phyloP scores from a whole-genome alignment of 2,329 filamentous ascomycete species.

The Nemania sp. region DNA sequence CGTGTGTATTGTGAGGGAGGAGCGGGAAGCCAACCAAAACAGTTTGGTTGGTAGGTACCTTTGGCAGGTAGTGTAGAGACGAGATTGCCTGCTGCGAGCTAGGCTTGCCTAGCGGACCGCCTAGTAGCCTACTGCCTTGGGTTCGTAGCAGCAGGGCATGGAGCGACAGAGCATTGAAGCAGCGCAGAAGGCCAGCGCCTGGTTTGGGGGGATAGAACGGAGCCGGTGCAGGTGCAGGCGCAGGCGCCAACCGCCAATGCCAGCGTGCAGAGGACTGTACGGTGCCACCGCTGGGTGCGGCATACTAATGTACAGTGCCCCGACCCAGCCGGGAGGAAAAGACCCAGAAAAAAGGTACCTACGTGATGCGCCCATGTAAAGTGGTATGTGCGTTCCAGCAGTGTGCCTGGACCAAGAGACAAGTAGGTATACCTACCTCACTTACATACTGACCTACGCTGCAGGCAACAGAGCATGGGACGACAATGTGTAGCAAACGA shows the following conservation, averaged over 20 bases:
- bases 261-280: conserved; percentile 6
- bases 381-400: conserved; percentile 20
- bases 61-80: no score
- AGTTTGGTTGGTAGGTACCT: conserved; percentile 17
- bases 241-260: conserved; percentile 3
- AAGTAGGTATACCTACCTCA: conserved; percentile 20
- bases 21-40: conserved; percentile 37
- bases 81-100: conserved; percentile 23
- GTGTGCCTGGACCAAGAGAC: conserved; percentile 14
- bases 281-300: background rate
- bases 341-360: conserved; percentile 8
- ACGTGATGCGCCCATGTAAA: conserved; percentile 18
- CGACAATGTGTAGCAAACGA: conserved; percentile 7
- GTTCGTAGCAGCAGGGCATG: conserved; percentile 3
- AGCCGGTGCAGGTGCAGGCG: conserved; percentile 12
- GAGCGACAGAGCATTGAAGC: conserved; percentile 6
- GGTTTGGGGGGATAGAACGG: conserved; percentile 15
- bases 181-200: conserved; percentile 12
- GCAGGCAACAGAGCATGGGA: background rate
- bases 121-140: conserved; percentile 11
- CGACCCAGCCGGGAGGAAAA: conserved; percentile 9
- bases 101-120: background rate
- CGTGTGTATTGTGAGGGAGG: conserved; percentile 26
- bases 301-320: background rate
- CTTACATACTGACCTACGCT: background rate